phyloP scores from a whole-genome alignment of 2,329 filamentous ascomycete genomes.

The Penicillium sp. region DNA sequence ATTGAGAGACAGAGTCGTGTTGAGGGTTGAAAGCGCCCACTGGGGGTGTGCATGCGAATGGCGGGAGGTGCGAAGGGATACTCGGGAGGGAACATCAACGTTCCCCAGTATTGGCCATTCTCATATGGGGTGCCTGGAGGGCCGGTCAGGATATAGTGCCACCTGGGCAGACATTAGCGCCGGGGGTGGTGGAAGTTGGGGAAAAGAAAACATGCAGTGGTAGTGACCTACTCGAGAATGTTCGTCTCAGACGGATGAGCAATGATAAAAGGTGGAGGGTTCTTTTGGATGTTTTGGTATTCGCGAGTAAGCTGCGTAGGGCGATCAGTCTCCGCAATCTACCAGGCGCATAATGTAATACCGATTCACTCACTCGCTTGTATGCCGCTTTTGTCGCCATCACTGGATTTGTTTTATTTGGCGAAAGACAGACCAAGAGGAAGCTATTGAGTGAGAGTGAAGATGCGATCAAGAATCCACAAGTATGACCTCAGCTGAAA shows the following conservation, averaged over 20 bases:
- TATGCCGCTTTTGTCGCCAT: conserved; percentile 70
- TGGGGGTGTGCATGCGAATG: conserved; percentile 98
- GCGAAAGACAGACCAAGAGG: too few species aligned
- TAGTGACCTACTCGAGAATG: conserved; percentile 69
- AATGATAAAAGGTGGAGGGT: conserved; percentile 80
- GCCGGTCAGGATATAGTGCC: conserved; percentile 94
- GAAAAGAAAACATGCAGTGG: background rate
- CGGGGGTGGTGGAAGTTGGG: background rate
- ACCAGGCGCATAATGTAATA: background rate
- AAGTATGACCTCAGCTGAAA: too few species aligned
- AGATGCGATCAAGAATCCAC: too few species aligned
- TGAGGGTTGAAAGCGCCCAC: conserved; percentile 88
- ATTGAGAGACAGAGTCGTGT: conserved; percentile 92
- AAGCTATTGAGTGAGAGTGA: too few species aligned
- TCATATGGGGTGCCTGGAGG: conserved; percentile 92
- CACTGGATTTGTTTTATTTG: background rate
- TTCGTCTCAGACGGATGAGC: conserved; percentile 87
- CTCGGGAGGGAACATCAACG: conserved; percentile 87
- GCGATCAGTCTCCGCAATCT: conserved; percentile 6
- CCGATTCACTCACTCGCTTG: conserved; percentile 54
- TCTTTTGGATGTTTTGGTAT: conserved; percentile 61
- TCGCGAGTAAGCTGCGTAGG: conserved; percentile 52
- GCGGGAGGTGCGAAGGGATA: conserved; percentile 96
- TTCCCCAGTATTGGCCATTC: conserved; percentile 96
- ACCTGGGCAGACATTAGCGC: conserved; percentile 46